Evolutionary conservation across 1,284 basidiomycete genomes (phyloP).

Genomic region (Cryptococcus floricola): DNA sequence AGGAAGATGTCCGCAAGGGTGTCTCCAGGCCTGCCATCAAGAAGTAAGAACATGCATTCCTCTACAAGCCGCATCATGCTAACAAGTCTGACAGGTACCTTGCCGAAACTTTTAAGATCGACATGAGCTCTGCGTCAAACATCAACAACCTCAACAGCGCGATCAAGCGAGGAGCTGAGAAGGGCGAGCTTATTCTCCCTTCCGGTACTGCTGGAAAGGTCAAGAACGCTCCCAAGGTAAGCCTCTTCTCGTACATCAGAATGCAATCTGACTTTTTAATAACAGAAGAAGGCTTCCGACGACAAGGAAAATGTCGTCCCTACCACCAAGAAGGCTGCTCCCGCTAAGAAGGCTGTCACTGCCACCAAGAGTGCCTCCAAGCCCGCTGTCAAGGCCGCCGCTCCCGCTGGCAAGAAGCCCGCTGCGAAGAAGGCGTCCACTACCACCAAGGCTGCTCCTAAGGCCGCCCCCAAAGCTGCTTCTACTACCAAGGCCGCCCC

Average conservation of each 20-base stretch:
- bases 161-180: constrained; percentile 73
- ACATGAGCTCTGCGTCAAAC: constrained; percentile 68
- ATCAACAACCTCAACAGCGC: constrained; percentile 76
- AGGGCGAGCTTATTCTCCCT: constrained; percentile 74
- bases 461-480: neutral
- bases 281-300: constrained; percentile 19
- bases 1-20: constrained; percentile 74
- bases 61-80: neutral
- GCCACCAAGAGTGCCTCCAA: constrained; percentile 27
- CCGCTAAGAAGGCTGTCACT: constrained; percentile 24
- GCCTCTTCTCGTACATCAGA: neutral
- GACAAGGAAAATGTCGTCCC: constrained; percentile 51
- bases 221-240: constrained; percentile 62
- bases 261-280: neutral
- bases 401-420: constrained; percentile 5
- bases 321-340: constrained; percentile 33
- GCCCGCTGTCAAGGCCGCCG: constrained; percentile 6
- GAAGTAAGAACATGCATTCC: constrained; percentile 59
- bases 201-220: constrained; percentile 81
- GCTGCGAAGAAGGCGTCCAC: constrained; percentile 1
- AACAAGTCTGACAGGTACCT: constrained; percentile 56
- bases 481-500: constrained; percentile 1
- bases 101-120: constrained; percentile 71
- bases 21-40: constrained; percentile 90
- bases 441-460: constrained; percentile 24